Evolutionary conservation across 306 rosid species (phyloP), one percentile per base, ranked within the genome.

Genomic region (Corylus avellana): DNA sequence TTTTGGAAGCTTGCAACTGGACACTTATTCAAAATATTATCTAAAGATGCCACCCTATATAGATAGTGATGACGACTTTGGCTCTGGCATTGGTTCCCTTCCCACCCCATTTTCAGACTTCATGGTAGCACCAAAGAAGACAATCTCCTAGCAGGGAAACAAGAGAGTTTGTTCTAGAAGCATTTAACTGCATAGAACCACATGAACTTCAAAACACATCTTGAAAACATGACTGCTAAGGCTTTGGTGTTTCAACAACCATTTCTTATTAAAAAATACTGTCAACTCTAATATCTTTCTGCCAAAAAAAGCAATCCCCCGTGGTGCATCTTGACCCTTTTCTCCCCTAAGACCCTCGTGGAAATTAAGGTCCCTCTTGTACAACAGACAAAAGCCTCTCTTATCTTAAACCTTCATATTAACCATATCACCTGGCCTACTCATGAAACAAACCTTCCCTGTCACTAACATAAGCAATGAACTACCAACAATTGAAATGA

Each of bases 321-420:
- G 46, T 12, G 46, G 46, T 25, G 70, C 70, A 29, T 9, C 12
- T 63, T 63, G 13, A 63, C 9, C n/a, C 17, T 29, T 63, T 14
- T 63, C 70, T 32, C 70, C 20, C 18, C 3, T 1, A 63, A 14
- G 32, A 35, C 5, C 46, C 44, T 32, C 8, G 5, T 32, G 8
- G 29, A 32, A 7, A 12, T 54, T 4, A 1, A 54, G 8, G 12
- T 63, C n/a, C 12, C 70, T 42, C 46, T 8, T 1, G 46, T 32
- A 32, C 9, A 63, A 63, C 20, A 63, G 69, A 32, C 7, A 37
- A 63, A 29, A 63, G 16, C 70, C 70, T 63, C 70, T 63, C 70
- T 29, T 63, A 16, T 63, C 44, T 63, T 32, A 12, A 32, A 63
- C 12, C 70, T 4, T 4, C 59, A 17, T 14, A 13, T 14, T 32